Percentiles rank a stretch among this genome's conserved stretches.
Evolutionary conservation across 2,329 filamentous ascomycete species (phyloP).

Genomic region (Aureobasidium zeae): DNA sequence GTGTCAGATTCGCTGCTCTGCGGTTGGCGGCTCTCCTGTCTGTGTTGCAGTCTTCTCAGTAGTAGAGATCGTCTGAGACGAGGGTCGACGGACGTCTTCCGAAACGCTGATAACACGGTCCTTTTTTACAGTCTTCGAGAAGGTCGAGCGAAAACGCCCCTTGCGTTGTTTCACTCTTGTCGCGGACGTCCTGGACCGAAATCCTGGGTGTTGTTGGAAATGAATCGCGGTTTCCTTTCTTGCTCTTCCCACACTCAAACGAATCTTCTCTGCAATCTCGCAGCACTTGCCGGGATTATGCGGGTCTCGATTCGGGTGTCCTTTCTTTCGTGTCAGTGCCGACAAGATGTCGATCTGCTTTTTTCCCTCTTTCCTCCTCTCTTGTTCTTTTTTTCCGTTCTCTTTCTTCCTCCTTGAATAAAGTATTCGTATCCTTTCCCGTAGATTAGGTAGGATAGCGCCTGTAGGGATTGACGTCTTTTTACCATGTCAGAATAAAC

Average conservation of each 20-base stretch:
- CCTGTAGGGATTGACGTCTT: no score
- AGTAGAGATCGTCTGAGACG: no score
- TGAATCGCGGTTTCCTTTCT: background rate
- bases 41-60: background rate
- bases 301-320: background rate
- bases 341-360: no score
- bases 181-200: constrained; percentile 8
- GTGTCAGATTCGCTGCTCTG: constrained; percentile 8
- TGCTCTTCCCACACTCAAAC: no score
- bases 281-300: background rate
- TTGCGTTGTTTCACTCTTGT: constrained; percentile 12
- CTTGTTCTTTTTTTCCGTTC: no score
- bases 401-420: no score
- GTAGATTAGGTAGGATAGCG: no score
- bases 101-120: background rate
- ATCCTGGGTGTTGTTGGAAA: constrained; percentile 12
- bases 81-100: background rate
- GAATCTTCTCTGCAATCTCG: constrained; percentile 8
- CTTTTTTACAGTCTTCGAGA: constrained; percentile 8
- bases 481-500: no score
- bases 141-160: constrained; percentile 9
- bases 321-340: background rate
- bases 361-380: no score
- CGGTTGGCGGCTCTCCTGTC: background rate
- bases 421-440: no score